Base-by-base conservation (phyloP, 805 yeast genomes). In the Suhomyces tanzawaensis region DNA sequence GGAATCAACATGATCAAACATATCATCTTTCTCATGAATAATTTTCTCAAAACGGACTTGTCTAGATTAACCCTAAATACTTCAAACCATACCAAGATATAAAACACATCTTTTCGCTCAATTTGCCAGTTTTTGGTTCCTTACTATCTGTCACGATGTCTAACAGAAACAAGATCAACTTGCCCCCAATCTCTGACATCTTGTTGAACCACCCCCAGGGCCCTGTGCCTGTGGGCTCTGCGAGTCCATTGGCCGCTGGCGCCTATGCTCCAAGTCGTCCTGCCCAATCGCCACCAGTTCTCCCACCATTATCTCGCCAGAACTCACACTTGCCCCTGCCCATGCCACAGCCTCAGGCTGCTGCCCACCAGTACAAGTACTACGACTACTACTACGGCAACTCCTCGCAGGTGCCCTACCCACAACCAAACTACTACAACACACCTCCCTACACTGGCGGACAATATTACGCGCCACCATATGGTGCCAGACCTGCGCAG, bases 181-280 rank as follows among this genome's bases (percentile, higher is more conserved):
- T 68, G 48, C 74, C 72, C 8, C 71, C 72, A 3, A 67, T 68
- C 24, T 62, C 67, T n/a, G 70, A 68, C 50, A 63, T 68, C 18
- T 54, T 68, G 31, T 39, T 41, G 19, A 40, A 25, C 39, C 36
- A 36, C 36, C 25, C 37, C 13, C 39, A 37, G 15, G 34, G 26
- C 22, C 42, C 36, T 11, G 19, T 38, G 8, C 42, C 42, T n/a
- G 23, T 23, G 22, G 19, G 23, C 23, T 7, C 9, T 7, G 23
- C 8, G 8, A 21, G 7, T 7, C 8, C 8, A 21, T 7, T 21
- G 23, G 23, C 8, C 23, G 7, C 27, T 5, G 27, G 14, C 14
- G 7, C 27, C 27, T 5, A 6, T 24, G 13, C 27, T 5, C 7
- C 26, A 6, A 19, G 17, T 12, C 21, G 28, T n/a, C 33, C 34